Evolutionary conservation across 192 early-diverging fungal genomes (phyloP), one percentile per base, ranked within the genome.

Genomic region (Entophlyctis helioformis): DNA sequence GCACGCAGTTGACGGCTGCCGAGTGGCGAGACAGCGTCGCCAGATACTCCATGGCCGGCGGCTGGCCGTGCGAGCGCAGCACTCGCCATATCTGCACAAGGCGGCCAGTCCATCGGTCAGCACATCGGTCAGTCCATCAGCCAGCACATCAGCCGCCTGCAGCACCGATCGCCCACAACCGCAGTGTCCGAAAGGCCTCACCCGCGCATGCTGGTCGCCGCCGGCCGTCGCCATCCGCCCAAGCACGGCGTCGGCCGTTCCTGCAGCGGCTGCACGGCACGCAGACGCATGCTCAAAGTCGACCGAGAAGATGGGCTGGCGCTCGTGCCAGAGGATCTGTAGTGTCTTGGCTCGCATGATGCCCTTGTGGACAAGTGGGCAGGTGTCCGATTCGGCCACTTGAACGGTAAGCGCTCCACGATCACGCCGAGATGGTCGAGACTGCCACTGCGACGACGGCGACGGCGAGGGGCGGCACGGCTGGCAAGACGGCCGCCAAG

Each of bases 281-380:
- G 2, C 23, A 12, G 36, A 11, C 11, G 46, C 39, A 3, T 67
- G 74, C 39, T 91, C 81, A 71, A 93, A 97, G 61, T 94, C 86
- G 16, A 81, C 80, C 42, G 88, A 89, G 65, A 91, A 90, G 42
- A 97, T 78, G 10, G 91, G 82, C 53, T 81, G 67, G 48, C 78
- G 81, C 50, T 86, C 93, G 56, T 97, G 93, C 93, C 93, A 94
- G 53, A 86, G 82, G 60, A 97, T 90, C 64, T 91, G 83, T 12
- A 89, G 63, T 21, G 77, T 78, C 45, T 80, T 66, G 63, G 74
- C 84, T 60, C 76, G 50, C 78, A 81, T 83, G 19, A 11, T 31
- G 29, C 6, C 29, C n/a, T n/a, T n/a, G n/a, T n/a, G n/a, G n/a
- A n/a, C n/a, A n/a, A n/a, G n/a, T n/a, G n/a, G n/a, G n/a, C n/a